Conservation (phyloP, 1,139 yeast genomes). For the Debaryomycetaceae sp. region DNA sequence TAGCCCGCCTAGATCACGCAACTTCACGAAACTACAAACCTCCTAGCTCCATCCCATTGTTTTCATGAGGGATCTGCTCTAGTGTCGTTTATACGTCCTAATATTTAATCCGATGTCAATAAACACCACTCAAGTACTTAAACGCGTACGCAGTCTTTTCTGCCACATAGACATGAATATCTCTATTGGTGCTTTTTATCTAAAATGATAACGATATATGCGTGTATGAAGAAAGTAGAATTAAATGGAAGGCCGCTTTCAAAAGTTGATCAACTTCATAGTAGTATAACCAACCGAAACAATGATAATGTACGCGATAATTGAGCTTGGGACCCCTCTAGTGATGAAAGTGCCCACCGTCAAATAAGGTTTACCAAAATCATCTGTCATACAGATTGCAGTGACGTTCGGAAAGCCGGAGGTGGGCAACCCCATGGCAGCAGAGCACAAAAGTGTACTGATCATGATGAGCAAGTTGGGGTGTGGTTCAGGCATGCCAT, state of each 20-base stretch:
- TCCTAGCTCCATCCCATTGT: no score
- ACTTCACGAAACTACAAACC: no score
- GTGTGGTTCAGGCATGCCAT: constrained; percentile 47
- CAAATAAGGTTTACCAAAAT: constrained; percentile 62
- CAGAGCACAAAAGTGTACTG: constrained; percentile 62
- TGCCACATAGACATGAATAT: neutral
- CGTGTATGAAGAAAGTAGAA: neutral
- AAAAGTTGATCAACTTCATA: constrained; percentile 48
- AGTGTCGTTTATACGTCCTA: no score
- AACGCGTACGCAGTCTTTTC: no score
- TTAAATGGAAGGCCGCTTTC: constrained; percentile 7
- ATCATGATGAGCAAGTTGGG: constrained; percentile 64
- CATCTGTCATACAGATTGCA: constrained; percentile 75
- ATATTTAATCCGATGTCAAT: neutral
- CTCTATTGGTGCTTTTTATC: neutral
- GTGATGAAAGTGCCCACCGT: constrained; percentile 63
- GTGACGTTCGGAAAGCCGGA: constrained; percentile 78
- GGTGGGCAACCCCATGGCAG: constrained; percentile 77
- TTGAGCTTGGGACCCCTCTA: constrained; percentile 66
- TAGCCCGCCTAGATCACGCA: no score
- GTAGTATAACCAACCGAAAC: constrained; percentile 66
- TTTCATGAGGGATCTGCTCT: no score
- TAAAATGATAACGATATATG: constrained; percentile 1
- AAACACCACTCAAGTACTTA: no score
- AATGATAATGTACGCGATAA: constrained; percentile 51